Percentiles rank a stretch among this genome's conserved stretches.
phyloP scores from a whole-genome alignment of 1,284 basidiomycete species.

The Tilletiopsis washingtonensis region DNA sequence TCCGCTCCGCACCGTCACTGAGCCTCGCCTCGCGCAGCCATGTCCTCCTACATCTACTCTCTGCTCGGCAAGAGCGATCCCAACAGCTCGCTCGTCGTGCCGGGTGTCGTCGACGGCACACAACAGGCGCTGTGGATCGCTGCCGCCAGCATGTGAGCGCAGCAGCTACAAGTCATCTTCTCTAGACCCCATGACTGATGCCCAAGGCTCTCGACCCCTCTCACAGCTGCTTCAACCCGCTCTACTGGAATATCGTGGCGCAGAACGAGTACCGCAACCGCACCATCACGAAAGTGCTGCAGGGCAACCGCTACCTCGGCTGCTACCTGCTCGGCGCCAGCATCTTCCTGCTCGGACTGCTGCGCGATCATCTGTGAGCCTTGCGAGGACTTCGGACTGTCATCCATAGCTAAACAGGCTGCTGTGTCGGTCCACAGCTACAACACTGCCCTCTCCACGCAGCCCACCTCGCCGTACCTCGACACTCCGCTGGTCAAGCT shows the following conservation, averaged over 20 bases:
- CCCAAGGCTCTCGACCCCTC: neutral
- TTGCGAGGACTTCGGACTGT: no score
- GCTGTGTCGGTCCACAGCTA: slow-evolving; percentile 53
- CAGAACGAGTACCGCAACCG: slow-evolving; percentile 58
- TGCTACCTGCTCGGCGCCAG: slow-evolving; percentile 85
- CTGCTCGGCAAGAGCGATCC: slow-evolving; percentile 7
- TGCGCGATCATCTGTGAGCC: slow-evolving; percentile 74
- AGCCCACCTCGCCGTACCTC: slow-evolving; percentile 55
- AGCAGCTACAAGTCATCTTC: no score
- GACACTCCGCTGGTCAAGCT: slow-evolving; percentile 58
- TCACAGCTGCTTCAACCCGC: slow-evolving; percentile 7
- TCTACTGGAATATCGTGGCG: slow-evolving; percentile 89
- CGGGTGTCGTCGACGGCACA: slow-evolving; percentile 31
- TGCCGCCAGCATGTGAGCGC: slow-evolving; percentile 9
- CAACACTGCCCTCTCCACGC: slow-evolving; percentile 62
- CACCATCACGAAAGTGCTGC: slow-evolving; percentile 40
- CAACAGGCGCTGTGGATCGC: slow-evolving; percentile 34
- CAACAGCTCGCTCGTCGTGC: slow-evolving; percentile 21
- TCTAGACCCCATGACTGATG: no score
- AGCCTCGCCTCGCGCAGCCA: no score
- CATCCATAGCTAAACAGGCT: neutral
- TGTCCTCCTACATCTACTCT: no score
- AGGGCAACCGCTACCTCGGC: slow-evolving; percentile 54
- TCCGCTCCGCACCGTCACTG: no score
- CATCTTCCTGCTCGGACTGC: slow-evolving; percentile 76